Evolutionary conservation across 495 filamentous ascomycete species (phyloP), one percentile per base, ranked within the genome.

Genomic region (Penicillium coprophilum): DNA sequence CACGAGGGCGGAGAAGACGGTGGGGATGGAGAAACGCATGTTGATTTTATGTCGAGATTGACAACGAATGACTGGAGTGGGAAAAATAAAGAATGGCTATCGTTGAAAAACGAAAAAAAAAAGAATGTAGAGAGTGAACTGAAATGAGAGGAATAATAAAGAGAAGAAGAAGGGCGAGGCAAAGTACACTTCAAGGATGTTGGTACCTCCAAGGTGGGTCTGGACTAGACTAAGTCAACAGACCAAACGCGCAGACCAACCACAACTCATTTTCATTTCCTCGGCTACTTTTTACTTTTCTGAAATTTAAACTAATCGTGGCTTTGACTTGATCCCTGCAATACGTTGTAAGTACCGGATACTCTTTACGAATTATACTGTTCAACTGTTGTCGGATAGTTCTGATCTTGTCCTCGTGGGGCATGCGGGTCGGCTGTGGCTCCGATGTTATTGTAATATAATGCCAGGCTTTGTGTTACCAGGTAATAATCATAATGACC

Each of bases 1-100:
- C 48, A 74, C 73, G 48, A 87, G 66, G 64, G 75, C 72, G 21
- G 80, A 73, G 57, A 77, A 50, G 61, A 81, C 47, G 47, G 77
- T 63, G 46, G 75, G 57, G 45, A 67, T 58, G 57, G 79, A 72
- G 71, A 82, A 77, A 66, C 73, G 79, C 82, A 85, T 85, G 63
- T 64, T 82, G 62, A 46, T 34, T 43, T n/a, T 5, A 46, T 61
- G 36, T 55, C 45, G 11, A 36, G 62, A 53, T 57, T 50, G 27
- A 47, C 30, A 67, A 60, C 60, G 62, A 59, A 44, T 67, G 60
- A 66, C 64, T 61, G 51, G 41, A 39, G 60, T 66, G 58, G 58
- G 61, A 43, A 30, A 19, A 24, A 27, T 50, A 63, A 58, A 50
- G 59, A 61, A 39, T 47, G 62, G 38, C 53, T 53, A 46, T 39